These are phyloP conservation scores for Penicillium palitans DNA, from an alignment of 2,329 filamentous ascomycete genomes.

Conservation along the genomic window DNA sequence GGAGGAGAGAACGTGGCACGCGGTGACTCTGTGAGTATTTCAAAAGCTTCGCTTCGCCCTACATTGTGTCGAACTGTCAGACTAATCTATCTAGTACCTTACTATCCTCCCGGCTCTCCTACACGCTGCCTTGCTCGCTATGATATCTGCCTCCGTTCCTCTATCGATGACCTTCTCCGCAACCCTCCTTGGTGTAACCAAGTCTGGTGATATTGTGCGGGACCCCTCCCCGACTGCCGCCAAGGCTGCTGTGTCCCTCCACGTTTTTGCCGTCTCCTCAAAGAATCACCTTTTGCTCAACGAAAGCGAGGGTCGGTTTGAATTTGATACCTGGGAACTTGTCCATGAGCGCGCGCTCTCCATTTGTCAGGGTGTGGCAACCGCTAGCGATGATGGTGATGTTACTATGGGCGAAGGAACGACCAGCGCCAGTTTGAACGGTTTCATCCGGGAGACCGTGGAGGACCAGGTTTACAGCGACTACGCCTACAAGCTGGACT, in stretches of 20 bases:
- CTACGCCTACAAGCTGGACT: constrained; percentile 42
- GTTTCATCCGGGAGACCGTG: constrained; percentile 63
- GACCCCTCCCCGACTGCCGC: constrained; percentile 66
- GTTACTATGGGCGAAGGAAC: constrained; percentile 47
- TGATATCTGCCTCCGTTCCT: constrained; percentile 80
- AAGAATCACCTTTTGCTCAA: constrained; percentile 70
- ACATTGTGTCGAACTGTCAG: background rate
- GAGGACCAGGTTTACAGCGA: constrained; percentile 54
- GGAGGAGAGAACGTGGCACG: constrained; percentile 37
- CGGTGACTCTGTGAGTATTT: constrained; percentile 40
- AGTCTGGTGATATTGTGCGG: constrained; percentile 47
- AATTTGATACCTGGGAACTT: constrained; percentile 71
- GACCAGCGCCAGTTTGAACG: constrained; percentile 50
- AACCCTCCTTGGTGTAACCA: constrained; percentile 61
- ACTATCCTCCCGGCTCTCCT: constrained; percentile 77
- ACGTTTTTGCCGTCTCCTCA: constrained; percentile 81
- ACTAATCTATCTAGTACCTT: constrained; percentile 61
- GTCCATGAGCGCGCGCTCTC: constrained; percentile 65
- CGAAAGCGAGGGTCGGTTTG: constrained; percentile 80
- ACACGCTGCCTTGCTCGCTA: constrained; percentile 73
- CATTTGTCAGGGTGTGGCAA: constrained; percentile 59
- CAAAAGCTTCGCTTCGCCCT: background rate
- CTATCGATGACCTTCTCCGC: constrained; percentile 71
- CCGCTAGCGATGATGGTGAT: constrained; percentile 44
- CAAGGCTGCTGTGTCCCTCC: constrained; percentile 66